Evolutionary conservation across 352 stramenopile species (phyloP).

Genomic region (Globisporangium okanoganense): DNA sequence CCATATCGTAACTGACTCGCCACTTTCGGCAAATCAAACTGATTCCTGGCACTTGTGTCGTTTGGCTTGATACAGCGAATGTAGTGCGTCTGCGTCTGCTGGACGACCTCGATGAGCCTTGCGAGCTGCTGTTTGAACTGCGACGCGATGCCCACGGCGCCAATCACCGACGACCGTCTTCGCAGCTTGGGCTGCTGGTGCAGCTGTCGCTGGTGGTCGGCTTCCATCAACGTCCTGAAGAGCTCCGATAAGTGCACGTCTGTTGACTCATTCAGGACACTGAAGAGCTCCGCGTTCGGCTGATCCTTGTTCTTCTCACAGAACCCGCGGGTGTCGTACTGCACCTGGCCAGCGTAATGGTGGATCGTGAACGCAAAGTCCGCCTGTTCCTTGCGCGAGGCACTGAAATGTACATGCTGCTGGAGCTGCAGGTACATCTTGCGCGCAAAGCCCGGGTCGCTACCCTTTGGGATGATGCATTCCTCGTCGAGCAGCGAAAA

Average conservation of each 20-base stretch:
- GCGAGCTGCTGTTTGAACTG: conserved; percentile 94
- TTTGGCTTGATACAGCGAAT: conserved; percentile 99
- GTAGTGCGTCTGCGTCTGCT: conserved; percentile 96
- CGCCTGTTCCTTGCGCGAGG: conserved; percentile 62
- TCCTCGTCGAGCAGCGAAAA: conserved; percentile 86
- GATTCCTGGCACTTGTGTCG: conserved; percentile 84
- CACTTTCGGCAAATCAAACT: conserved; percentile 87
- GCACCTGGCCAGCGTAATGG: conserved; percentile 79
- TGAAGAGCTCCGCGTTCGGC: conserved; percentile 70
- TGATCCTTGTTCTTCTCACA: conserved; percentile 90
- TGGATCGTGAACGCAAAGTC: conserved; percentile 73
- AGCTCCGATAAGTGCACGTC: conserved; percentile 48
- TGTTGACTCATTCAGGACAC: conserved; percentile 58
- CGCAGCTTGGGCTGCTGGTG: conserved; percentile 47
- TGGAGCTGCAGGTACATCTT: conserved; percentile 74
- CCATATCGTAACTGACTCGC: conserved; percentile 78
- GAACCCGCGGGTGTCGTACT: conserved; percentile 73
- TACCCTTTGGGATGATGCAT: conserved; percentile 75
- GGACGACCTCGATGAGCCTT: conserved; percentile 90
- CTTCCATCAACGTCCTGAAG: conserved; percentile 74
- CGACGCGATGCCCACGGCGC: conserved; percentile 76
- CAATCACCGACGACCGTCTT: conserved; percentile 66
- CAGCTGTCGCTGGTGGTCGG: conserved; percentile 23
- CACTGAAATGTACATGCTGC: conserved; percentile 53
- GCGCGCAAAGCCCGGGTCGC: conserved; percentile 62